These are phyloP conservation scores for Aspergillus leporis DNA, from an alignment of 495 filamentous ascomycete genomes.

Conservation along the genomic window DNA sequence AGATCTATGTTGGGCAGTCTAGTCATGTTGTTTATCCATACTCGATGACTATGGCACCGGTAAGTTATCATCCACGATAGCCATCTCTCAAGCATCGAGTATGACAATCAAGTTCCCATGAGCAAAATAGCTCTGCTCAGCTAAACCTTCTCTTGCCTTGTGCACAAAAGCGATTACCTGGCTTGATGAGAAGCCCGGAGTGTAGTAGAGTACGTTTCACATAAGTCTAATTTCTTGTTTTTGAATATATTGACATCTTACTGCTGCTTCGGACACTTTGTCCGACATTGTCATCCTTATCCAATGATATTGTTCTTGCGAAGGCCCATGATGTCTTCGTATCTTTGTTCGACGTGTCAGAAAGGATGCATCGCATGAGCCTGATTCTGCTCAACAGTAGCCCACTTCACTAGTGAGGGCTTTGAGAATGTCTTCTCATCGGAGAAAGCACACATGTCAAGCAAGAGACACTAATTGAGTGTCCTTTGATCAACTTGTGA, in stretches of 20 bases:
- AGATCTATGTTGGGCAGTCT: no score
- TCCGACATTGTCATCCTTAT: background rate
- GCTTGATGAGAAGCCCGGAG: background rate
- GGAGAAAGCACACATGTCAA: background rate
- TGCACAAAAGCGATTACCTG: background rate
- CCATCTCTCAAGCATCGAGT: no score
- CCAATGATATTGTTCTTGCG: background rate
- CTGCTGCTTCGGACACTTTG: background rate
- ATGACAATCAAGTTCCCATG: no score
- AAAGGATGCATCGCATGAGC: background rate
- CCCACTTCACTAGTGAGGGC: conserved; percentile 10
- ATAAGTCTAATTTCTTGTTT: background rate
- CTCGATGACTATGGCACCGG: no score
- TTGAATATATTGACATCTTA: conserved; percentile 1
- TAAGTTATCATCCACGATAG: no score
- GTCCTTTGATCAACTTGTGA: background rate
- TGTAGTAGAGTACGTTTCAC: background rate
- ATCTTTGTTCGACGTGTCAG: background rate
- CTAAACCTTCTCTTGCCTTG: no score
- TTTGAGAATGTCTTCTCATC: conserved; percentile 3
- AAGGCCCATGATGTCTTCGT: background rate
- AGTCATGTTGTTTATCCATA: no score
- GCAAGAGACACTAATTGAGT: background rate
- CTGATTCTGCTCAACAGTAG: background rate
- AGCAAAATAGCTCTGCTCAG: no score